Evolutionary conservation across 1,284 basidiomycete genomes (phyloP).

Genomic region (Apiotrichum gracile): DNA sequence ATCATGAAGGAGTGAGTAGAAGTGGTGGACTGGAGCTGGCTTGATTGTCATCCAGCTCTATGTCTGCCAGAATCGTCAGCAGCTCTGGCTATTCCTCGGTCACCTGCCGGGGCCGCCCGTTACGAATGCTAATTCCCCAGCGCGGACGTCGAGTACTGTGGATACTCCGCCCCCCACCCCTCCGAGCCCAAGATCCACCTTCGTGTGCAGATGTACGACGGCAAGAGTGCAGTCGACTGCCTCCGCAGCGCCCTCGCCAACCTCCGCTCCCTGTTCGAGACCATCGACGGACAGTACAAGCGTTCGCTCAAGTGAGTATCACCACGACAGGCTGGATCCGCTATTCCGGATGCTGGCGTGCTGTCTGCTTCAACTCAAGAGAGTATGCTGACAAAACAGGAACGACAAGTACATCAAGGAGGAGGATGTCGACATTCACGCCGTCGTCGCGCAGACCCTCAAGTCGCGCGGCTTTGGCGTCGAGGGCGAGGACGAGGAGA

Average conservation of each 20-base stretch:
- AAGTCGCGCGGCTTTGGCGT: constrained; percentile 26
- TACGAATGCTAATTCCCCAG: constrained; percentile 52
- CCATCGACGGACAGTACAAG: constrained; percentile 62
- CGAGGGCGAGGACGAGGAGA: constrained; percentile 26
- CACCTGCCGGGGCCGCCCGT: too few relatives aligned
- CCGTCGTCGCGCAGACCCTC: constrained; percentile 37
- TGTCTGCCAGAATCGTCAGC: too few relatives aligned
- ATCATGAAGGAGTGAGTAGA: constrained; percentile 95
- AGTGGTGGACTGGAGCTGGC: neutral
- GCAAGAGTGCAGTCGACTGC: constrained; percentile 69
- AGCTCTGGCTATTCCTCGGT: too few relatives aligned
- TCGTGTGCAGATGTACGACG: constrained; percentile 95
- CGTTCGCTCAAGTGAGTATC: constrained; percentile 52
- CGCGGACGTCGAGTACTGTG: constrained; percentile 97
- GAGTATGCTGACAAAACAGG: constrained; percentile 14
- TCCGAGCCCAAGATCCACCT: constrained; percentile 94
- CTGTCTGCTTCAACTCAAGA: neutral
- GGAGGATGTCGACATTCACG: constrained; percentile 42
- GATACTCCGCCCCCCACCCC: constrained; percentile 93
- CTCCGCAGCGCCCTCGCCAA: constrained; percentile 67
- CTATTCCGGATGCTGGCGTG: too few relatives aligned
- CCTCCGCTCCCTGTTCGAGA: constrained; percentile 66
- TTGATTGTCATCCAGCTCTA: too few relatives aligned
- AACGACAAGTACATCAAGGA: constrained; percentile 38
- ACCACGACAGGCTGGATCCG: too few relatives aligned